Evolutionary conservation across 2,329 filamentous ascomycete species (phyloP).

Genomic region (Ophiosphaerella korrae): DNA sequence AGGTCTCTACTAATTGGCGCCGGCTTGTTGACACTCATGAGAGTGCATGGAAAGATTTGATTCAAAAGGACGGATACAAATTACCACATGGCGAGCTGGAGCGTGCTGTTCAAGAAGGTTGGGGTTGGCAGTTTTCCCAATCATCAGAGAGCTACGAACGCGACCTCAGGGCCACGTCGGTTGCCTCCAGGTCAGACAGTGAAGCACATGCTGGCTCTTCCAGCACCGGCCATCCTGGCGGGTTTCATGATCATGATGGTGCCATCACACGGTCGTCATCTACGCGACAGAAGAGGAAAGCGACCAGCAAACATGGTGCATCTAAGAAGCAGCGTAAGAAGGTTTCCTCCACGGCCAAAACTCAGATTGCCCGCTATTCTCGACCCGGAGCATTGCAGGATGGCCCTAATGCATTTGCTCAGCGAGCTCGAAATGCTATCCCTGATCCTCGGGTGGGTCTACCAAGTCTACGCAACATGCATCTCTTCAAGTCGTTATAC

Average conservation of each 20-base stretch:
- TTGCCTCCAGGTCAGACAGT: slow-evolving; percentile 47
- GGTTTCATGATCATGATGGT: slow-evolving; percentile 32
- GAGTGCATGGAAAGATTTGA: slow-evolving; percentile 90
- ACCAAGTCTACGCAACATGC: slow-evolving; percentile 77
- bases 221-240: slow-evolving; percentile 18
- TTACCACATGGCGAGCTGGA: slow-evolving; percentile 82
- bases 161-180: slow-evolving; percentile 69
- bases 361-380: slow-evolving; percentile 52
- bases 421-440: slow-evolving; percentile 79
- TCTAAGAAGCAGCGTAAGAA: slow-evolving; percentile 63
- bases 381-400: slow-evolving; percentile 64
- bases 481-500: slow-evolving; percentile 96
- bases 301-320: slow-evolving; percentile 45
- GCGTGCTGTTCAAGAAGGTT: slow-evolving; percentile 85
- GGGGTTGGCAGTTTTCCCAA: slow-evolving; percentile 94
- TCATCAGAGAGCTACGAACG: slow-evolving; percentile 76
- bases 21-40: slow-evolving; percentile 90
- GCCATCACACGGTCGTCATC: slow-evolving; percentile 37
- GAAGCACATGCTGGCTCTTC: slow-evolving; percentile 38
- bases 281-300: slow-evolving; percentile 48
- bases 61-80: slow-evolving; percentile 81
- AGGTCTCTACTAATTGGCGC: slow-evolving; percentile 94
- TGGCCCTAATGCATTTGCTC: slow-evolving; percentile 85
- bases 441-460: slow-evolving; percentile 82
- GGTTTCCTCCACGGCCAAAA: slow-evolving; percentile 52